Evolutionary conservation across 768 basidiomycete species (phyloP).

Genomic region (Naganishia kalamii): DNA sequence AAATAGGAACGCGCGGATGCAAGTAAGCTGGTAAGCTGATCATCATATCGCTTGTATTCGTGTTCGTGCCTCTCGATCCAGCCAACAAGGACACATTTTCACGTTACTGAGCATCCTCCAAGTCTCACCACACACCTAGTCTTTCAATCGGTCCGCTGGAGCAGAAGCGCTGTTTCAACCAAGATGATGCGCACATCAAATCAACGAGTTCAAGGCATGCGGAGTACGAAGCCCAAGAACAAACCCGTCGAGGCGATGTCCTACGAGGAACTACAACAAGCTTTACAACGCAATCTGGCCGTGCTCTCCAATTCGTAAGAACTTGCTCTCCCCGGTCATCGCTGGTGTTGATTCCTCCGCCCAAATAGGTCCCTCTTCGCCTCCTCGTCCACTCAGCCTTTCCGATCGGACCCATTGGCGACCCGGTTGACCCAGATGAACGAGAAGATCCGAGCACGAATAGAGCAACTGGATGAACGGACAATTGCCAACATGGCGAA

Average conservation of each 20-base stretch:
- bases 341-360: background rate
- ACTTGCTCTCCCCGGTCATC: background rate
- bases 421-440: background rate
- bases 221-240: constrained; percentile 13
- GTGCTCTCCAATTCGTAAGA: constrained; percentile 7
- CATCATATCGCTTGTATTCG: too few relatives aligned
- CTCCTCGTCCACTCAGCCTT: constrained; percentile 1
- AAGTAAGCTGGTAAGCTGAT: too few relatives aligned
- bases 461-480: background rate
- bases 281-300: background rate
- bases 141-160: too few relatives aligned
- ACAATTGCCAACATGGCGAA: constrained; percentile 1
- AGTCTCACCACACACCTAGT: too few relatives aligned
- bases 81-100: too few relatives aligned
- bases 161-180: background rate
- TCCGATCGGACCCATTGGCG: background rate
- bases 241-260: constrained; percentile 7
- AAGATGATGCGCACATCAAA: constrained; percentile 14
- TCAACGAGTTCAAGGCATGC: constrained; percentile 10
- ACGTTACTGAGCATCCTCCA: too few relatives aligned
- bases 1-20: too few relatives aligned
- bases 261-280: constrained; percentile 9
- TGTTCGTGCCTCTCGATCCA: too few relatives aligned
- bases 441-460: background rate
- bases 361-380: constrained; percentile 6